These are phyloP conservation scores for Litchi chinensis DNA, from an alignment of 345 rosid genomes.

Conservation along the genomic window DNA sequence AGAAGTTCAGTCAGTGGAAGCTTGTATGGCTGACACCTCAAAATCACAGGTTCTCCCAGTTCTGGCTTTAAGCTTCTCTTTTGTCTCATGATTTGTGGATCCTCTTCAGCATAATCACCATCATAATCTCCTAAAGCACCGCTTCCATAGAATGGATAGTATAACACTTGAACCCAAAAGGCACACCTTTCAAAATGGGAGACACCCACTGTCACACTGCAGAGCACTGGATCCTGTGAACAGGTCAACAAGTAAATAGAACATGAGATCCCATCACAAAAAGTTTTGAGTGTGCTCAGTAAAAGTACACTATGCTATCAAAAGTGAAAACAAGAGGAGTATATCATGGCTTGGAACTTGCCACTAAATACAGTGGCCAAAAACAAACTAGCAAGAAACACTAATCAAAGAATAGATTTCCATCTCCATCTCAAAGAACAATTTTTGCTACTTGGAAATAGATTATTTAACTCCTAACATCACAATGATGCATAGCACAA, in stretches of 20 bases:
- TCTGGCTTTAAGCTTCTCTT: conserved; percentile 84
- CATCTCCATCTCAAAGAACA: conserved; percentile 2
- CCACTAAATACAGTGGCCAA: not conserved
- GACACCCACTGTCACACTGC: conserved; percentile 95
- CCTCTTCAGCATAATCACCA: conserved; percentile 87
- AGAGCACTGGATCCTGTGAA: conserved; percentile 78
- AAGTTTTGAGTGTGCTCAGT: not conserved
- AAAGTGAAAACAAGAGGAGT: not conserved
- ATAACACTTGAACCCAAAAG: conserved; percentile 94
- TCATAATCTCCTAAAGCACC: conserved; percentile 81
- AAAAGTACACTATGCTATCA: not conserved
- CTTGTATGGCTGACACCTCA: conserved; percentile 97
- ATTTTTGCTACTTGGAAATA: not conserved
- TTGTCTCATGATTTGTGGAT: conserved; percentile 78
- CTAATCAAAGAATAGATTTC: not conserved
- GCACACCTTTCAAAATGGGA: conserved; percentile 96
- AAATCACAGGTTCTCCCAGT: conserved; percentile 94
- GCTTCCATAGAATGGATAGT: conserved; percentile 93
- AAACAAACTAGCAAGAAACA: not conserved
- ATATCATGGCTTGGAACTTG: not conserved
- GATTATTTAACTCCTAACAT: not conserved
- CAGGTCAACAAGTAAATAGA: conserved; percentile 26
- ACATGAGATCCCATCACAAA: conserved; percentile 3
- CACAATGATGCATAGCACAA: not conserved
- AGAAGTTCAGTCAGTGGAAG: conserved; percentile 95